Conservation (phyloP, 306 rosid genomes). For the Trichosanthes truncata region DNA sequence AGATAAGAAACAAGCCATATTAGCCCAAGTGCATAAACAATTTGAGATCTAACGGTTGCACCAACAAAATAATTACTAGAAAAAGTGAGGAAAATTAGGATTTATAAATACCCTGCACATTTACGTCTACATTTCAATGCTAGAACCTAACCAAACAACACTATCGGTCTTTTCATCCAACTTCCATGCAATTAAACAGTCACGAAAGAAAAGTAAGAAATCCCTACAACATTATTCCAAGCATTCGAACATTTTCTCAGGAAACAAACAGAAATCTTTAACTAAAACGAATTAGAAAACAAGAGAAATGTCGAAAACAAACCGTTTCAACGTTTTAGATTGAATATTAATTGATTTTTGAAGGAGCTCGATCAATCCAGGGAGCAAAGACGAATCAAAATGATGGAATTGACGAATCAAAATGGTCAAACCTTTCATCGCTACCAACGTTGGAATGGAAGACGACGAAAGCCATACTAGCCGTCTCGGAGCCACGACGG, state of each 20-base stretch:
- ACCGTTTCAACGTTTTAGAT: not conserved
- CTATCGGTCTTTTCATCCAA: not conserved
- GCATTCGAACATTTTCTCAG: not conserved
- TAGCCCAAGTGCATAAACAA: too few species aligned
- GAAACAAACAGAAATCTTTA: not conserved
- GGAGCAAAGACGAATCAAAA: not conserved
- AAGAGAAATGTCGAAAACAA: not conserved
- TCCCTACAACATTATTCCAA: not conserved
- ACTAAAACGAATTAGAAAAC: not conserved
- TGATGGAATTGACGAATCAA: not conserved
- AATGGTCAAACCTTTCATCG: not conserved
- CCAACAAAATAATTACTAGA: not conserved
- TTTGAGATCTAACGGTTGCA: not conserved
- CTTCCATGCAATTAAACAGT: not conserved
- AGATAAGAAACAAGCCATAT: too few species aligned
- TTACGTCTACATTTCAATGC: not conserved
- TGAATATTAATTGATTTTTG: not conserved
- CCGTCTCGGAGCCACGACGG: not conserved
- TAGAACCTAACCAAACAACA: not conserved
- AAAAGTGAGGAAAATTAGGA: not conserved
- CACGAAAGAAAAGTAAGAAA: not conserved
- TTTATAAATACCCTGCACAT: not conserved
- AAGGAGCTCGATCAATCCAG: slow-evolving; percentile 3
- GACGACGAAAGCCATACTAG: not conserved
- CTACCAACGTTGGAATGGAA: not conserved